A percentile compares a stretch with the other conserved stretches of the same genome.
These are phyloP conservation scores for Rhododendron vialii DNA, from an alignment of 148 eudicot species.

Conservation along the genomic window DNA sequence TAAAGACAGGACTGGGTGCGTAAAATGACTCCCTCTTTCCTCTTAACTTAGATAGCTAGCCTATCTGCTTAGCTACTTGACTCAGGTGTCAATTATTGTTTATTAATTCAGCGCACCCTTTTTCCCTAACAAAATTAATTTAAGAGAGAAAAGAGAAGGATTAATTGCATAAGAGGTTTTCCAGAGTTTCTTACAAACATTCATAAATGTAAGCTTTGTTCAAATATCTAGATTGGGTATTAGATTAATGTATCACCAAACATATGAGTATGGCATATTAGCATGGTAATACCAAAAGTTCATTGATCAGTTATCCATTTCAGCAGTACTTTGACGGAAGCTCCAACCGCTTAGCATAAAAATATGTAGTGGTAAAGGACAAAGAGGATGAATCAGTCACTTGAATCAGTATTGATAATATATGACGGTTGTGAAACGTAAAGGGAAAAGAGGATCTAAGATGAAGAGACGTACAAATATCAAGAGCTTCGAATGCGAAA, in stretches of 20 bases:
- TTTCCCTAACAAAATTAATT: background rate
- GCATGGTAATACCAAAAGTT: no score
- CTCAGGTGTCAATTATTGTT: background rate
- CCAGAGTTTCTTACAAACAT: background rate
- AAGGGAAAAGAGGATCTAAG: background rate
- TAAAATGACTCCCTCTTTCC: background rate
- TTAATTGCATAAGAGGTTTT: background rate
- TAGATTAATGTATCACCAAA: background rate
- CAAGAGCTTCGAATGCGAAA: background rate
- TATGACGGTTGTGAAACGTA: background rate
- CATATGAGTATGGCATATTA: background rate
- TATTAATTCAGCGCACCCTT: background rate
- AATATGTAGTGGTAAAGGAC: background rate
- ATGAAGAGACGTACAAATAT: background rate
- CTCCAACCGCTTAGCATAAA: background rate
- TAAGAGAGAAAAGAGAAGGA: background rate
- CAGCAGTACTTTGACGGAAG: background rate
- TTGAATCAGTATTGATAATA: background rate
- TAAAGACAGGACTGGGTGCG: background rate
- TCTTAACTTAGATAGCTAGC: background rate
- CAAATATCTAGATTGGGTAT: background rate
- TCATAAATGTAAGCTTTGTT: background rate
- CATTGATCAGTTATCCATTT: background rate
- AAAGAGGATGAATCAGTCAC: background rate
- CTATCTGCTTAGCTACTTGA: background rate